These are phyloP conservation scores for Neonectria neomacrospora DNA, from an alignment of 2,329 filamentous ascomycete genomes.

Conservation along the genomic window DNA sequence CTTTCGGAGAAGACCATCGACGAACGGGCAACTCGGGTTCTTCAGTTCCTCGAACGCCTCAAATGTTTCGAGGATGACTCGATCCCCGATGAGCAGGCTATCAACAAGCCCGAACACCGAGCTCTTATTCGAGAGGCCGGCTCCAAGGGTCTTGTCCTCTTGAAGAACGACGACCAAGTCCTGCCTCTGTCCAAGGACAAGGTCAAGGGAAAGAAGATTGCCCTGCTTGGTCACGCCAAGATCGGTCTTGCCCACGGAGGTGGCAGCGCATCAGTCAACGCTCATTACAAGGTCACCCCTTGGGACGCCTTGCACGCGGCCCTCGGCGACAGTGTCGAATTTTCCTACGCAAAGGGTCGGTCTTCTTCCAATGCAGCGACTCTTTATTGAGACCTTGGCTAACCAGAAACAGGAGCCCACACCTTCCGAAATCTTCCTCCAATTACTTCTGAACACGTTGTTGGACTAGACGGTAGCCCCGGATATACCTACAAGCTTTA, in stretches of 20 bases:
- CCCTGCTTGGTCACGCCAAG: conserved; percentile 50
- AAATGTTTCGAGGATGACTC: conserved; percentile 45
- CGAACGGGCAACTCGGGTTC: conserved; percentile 45
- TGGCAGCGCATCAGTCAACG: conserved; percentile 51
- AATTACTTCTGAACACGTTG: conserved; percentile 43
- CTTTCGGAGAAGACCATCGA: conserved; percentile 45
- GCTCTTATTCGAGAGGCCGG: conserved; percentile 46
- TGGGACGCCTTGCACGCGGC: conserved; percentile 48
- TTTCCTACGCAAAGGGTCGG: conserved; percentile 46
- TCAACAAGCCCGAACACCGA: conserved; percentile 48
- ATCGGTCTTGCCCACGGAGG: conserved; percentile 50
- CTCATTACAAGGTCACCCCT: conserved; percentile 50
- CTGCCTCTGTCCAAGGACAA: conserved; percentile 63
- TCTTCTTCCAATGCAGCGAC: background rate
- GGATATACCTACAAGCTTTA: conserved; percentile 49
- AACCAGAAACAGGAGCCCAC: conserved; percentile 39
- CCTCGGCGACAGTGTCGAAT: conserved; percentile 42
- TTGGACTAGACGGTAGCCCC: conserved; percentile 47
- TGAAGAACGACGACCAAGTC: conserved; percentile 70
- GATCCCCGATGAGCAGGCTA: conserved; percentile 44
- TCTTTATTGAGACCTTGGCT: background rate
- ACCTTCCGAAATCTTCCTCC: conserved; percentile 42
- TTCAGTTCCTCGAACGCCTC: conserved; percentile 44
- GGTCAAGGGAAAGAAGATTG: conserved; percentile 48
- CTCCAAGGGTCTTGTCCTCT: conserved; percentile 67